Percentiles rank a stretch among this genome's conserved stretches.
Evolutionary conservation across 257 asterid species (phyloP).

Genomic region (Cordia subcordata): DNA sequence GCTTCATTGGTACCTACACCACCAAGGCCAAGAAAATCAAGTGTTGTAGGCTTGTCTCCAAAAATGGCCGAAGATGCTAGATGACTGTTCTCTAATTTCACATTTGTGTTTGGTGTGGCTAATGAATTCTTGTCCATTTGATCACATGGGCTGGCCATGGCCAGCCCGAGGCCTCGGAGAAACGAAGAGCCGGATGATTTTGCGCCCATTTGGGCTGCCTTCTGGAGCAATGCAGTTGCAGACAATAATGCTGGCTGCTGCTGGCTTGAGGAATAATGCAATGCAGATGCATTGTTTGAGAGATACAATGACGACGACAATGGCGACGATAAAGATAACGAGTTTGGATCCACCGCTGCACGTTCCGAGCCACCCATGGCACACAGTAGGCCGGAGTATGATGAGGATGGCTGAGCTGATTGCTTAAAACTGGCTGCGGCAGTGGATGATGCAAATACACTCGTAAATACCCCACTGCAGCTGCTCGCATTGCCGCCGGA

Average conservation of each 20-base stretch:
- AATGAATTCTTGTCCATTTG: constrained; percentile 12
- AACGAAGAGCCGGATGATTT: constrained; percentile 59
- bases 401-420: constrained; percentile 17
- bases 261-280: constrained; percentile 25
- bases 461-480: constrained; percentile 28
- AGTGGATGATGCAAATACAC: constrained; percentile 29
- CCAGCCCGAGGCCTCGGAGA: constrained; percentile 65
- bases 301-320: constrained; percentile 44
- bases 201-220: constrained; percentile 83
- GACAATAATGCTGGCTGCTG: constrained; percentile 72
- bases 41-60: constrained; percentile 51
- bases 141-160: constrained; percentile 31
- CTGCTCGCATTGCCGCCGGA: constrained; percentile 26
- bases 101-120: not conserved
- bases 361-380: constrained; percentile 29
- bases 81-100: constrained; percentile 48
- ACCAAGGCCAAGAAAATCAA: constrained; percentile 76
- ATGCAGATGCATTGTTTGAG: constrained; percentile 23
- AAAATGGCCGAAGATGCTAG: constrained; percentile 32
- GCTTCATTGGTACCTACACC: constrained; percentile 45
- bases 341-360: constrained; percentile 42
- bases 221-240: constrained; percentile 86
- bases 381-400: constrained; percentile 34
- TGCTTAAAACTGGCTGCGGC: constrained; percentile 27
- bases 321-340: constrained; percentile 61